These are phyloP conservation scores for Triadica sebifera DNA, from an alignment of 345 rosid species.

Conservation along the genomic window DNA sequence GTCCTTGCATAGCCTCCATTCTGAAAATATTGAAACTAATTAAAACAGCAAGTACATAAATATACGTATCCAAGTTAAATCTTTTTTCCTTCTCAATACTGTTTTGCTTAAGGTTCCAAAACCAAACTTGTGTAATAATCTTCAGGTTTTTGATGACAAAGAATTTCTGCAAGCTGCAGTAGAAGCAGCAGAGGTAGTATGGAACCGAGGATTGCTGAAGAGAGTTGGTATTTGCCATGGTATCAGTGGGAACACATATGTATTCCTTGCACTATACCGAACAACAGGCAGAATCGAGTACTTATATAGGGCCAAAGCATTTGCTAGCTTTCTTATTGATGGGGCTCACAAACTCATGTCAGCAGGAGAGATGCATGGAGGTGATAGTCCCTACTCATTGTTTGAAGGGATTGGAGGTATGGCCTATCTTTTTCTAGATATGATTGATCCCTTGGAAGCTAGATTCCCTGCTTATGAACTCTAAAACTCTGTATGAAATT, in stretches of 20 bases:
- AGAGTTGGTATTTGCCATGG: conserved; percentile 33
- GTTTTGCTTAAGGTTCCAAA: neutral
- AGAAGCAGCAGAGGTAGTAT: conserved; percentile 28
- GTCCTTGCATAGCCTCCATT: neutral
- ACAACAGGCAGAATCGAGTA: conserved; percentile 22
- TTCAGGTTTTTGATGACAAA: conserved; percentile 24
- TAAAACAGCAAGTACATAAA: too few species aligned
- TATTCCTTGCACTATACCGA: conserved; percentile 28
- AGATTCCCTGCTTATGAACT: conserved; percentile 33
- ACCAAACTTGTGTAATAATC: neutral
- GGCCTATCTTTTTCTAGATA: conserved; percentile 26
- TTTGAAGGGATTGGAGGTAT: conserved; percentile 34
- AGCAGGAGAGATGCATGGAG: conserved; percentile 33
- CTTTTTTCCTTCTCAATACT: neutral
- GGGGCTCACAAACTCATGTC: conserved; percentile 26
- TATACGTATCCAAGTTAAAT: too few species aligned
- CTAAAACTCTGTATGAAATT: conserved; percentile 7
- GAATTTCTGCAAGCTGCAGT: conserved; percentile 26
- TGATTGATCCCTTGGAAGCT: conserved; percentile 20
- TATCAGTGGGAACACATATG: conserved; percentile 26
- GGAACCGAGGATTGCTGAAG: conserved; percentile 30
- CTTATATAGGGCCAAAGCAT: conserved; percentile 32
- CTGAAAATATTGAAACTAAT: too few species aligned
- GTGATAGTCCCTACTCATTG: conserved; percentile 30
- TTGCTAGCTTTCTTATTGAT: conserved; percentile 29